Evolutionary conservation across 441 rosid species (phyloP), one percentile per base, ranked within the genome.

Genomic region (Gossypium davidsonii): DNA sequence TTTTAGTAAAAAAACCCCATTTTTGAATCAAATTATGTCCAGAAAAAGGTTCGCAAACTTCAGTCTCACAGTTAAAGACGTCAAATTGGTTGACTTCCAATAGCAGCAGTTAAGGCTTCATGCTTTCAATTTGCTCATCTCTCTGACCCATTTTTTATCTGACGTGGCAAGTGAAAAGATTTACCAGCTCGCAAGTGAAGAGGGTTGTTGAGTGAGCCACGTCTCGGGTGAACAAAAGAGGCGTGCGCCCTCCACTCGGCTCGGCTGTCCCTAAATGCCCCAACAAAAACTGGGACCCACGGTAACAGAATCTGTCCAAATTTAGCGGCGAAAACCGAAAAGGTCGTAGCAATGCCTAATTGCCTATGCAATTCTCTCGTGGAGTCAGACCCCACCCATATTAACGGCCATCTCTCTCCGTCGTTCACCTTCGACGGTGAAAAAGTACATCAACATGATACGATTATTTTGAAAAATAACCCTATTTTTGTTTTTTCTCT

Each of bases 191-290:
- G 15, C 9, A 9, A 8, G 11, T 0, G 21, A 23, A 18, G 15
- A 60, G 14, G n/a, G 49, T 6, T 48, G 0, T 14, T 0, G 51
- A 68, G 20, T 0, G 0, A 1, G 81, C 82, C 82, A 84, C 84
- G 89, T 83, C 86, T 76, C 81, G 1, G 12, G 6, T 17, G 31
- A 0, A 69, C 66, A 34, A 76, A 62, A 80, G 83, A 89, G 85
- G 74, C 89, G 89, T 83, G 88, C 68, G 70, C 75, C 78, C 49
- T 20, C 61, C 10, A 10, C 5, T n/a, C 9, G 57, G 2, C 60
- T 56, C 89, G 80, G 76, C 52, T 23, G 93, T 85, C 87, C 76
- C 63, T 56, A 70, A 87, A 83, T 76, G 76, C 68, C 74, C 83
- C 84, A 80, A 83, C 93, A 81, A 76, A 72, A 79, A 37, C 1